Conservation (phyloP, 371 early-diverging fungal species). For the Massospora cicadina region DNA sequence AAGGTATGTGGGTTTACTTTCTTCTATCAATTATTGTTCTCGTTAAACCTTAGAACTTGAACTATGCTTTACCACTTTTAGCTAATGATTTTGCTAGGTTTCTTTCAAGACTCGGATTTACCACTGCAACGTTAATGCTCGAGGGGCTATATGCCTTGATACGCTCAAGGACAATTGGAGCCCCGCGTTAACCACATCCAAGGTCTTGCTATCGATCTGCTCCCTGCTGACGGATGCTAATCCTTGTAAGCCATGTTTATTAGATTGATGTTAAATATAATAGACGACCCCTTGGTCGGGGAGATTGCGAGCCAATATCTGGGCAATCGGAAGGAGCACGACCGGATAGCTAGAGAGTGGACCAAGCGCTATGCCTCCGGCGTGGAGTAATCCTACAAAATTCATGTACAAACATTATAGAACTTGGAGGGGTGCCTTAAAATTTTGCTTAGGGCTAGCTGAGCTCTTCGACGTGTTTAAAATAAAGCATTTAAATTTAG, state of each 20-base stretch:
- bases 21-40: neutral
- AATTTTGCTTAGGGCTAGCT: neutral
- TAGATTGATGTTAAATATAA: neutral
- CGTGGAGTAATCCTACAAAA: neutral
- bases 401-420: neutral
- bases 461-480: neutral
- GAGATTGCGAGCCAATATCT: constrained; percentile 85
- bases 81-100: constrained; percentile 21
- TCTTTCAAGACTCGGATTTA: constrained; percentile 81
- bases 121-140: constrained; percentile 88
- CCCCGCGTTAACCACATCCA: constrained; percentile 83
- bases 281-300: constrained; percentile 84
- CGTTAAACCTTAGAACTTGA: neutral
- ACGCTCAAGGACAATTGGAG: constrained; percentile 91
- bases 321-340: constrained; percentile 72
- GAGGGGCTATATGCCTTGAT: constrained; percentile 84
- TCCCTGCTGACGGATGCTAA: constrained; percentile 87
- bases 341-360: constrained; percentile 84
- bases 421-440: neutral
- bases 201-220: constrained; percentile 74
- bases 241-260: constrained; percentile 32
- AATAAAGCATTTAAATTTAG: too few species aligned
- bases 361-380: constrained; percentile 23
- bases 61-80: neutral
- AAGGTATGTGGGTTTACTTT: constrained; percentile 23